Evolutionary conservation across 352 stramenopile genomes (phyloP), one percentile per base, ranked within the genome.

Genomic region (Blastocystis sp.): DNA sequence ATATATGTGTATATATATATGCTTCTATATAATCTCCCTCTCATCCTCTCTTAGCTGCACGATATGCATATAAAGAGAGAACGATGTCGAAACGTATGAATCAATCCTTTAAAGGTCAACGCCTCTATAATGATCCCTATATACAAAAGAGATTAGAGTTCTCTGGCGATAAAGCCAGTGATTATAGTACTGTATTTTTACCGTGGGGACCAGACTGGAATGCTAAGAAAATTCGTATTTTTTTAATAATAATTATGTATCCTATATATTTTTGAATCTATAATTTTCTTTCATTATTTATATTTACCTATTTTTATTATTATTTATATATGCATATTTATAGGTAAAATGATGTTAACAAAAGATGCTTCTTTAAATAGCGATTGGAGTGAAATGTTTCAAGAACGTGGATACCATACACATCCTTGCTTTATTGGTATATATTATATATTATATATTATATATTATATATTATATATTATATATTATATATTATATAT

Each of bases 121-220:
- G 11, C 0, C 48, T 62, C 39, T 54, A 54, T 39, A n/a, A 48
- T 19, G 52, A 62, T 16, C 52, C 52, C 2, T 62, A 43, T 30
- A 39, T 62, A 30, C 48, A 62, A 30, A 49, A 68, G 34, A 54
- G 64, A n/a, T 43, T 68, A 2, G 64, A 68, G 47, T 54, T 35
- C 11, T 37, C 16, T 18, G 43, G 24, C 19, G 59, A 47, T 24
- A 65, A 73, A 34, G 30, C 27, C 10, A 68, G 46, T 7, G 64
- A 72, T 36, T 72, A 72, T 39, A 65, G 55, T 23, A 72, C 67
- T 1, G 46, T 72, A 18, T 72, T 72, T 52, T 24, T 72, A 16
- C 67, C 67, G 13, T 72, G 67, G 67, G 67, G 67, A 13, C 58
- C 65, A 1, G 34, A 23, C 2, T 72, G 47, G 48, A 71, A 13